Percentiles rank a stretch among this genome's conserved stretches.
These are phyloP conservation scores for Colletotrichum ledebouriae DNA, from an alignment of 2,329 filamentous ascomycete genomes.

Conservation along the genomic window DNA sequence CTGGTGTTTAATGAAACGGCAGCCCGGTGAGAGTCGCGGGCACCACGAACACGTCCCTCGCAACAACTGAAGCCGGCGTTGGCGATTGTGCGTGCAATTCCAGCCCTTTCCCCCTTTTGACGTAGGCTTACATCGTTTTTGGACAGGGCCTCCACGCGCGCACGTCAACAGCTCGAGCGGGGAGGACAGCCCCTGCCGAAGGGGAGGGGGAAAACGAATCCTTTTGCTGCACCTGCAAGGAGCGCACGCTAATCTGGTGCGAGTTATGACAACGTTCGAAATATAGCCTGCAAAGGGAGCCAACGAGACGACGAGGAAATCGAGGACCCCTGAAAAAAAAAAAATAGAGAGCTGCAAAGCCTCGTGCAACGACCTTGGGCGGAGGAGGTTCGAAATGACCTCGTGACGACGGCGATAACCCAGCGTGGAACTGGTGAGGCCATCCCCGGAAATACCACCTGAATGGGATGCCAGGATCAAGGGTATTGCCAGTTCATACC, in stretches of 20 bases:
- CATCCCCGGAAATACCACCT: slow-evolving; percentile 40
- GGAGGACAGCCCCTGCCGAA: slow-evolving; percentile 1
- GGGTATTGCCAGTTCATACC: slow-evolving; percentile 23
- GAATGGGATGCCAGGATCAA: slow-evolving; percentile 34
- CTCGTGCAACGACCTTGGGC: slow-evolving; percentile 8
- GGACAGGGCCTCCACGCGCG: slow-evolving; percentile 37
- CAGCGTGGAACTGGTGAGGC: slow-evolving; percentile 21
- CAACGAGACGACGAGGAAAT: slow-evolving; percentile 11
- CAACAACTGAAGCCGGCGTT: slow-evolving; percentile 12
- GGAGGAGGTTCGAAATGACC: slow-evolving; percentile 1
- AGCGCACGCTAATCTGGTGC: too few relatives aligned
- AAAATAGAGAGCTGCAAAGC: slow-evolving; percentile 4
- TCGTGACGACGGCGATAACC: slow-evolving; percentile 28
- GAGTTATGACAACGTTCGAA: neutral
- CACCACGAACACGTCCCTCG: slow-evolving; percentile 2
- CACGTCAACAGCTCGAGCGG: slow-evolving; percentile 31
- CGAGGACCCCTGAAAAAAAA: slow-evolving; percentile 24
- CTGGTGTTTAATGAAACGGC: slow-evolving; percentile 40
- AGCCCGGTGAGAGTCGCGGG: slow-evolving; percentile 32
- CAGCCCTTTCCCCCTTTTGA: slow-evolving; percentile 32
- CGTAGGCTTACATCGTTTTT: slow-evolving; percentile 16
- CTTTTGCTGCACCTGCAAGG: slow-evolving; percentile 34
- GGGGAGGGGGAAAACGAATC: slow-evolving; percentile 11
- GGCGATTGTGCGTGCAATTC: slow-evolving; percentile 29
- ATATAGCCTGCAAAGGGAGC: slow-evolving; percentile 29